A percentile compares a stretch with the other conserved stretches of the same genome.
These are phyloP conservation scores for Chlamydomonas sp. DNA, from an alignment of 139 green algal genomes.

Conservation along the genomic window DNA sequence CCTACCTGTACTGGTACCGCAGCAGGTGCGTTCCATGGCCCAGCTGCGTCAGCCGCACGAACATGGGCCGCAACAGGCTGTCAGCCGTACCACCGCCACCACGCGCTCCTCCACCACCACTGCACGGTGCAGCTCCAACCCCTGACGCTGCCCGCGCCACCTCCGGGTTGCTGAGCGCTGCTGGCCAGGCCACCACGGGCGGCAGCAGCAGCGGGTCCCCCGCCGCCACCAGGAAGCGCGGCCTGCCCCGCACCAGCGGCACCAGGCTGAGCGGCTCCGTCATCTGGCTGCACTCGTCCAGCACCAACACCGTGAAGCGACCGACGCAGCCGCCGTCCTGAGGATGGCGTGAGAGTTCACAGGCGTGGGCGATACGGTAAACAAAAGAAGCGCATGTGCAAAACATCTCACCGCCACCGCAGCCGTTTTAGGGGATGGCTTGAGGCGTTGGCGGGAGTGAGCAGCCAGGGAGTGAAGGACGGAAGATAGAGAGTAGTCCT, in stretches of 20 bases:
- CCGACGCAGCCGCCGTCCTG: not conserved
- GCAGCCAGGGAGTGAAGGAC: too few relatives aligned
- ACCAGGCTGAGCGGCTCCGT: conserved; percentile 84
- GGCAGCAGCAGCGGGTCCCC: conserved; percentile 90
- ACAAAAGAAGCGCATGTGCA: too few relatives aligned
- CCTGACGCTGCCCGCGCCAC: not conserved
- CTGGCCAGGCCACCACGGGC: conserved; percentile 76
- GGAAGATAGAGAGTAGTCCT: too few relatives aligned
- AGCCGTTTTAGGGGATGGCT: too few relatives aligned
- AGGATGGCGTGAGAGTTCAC: too few relatives aligned
- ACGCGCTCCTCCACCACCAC: not conserved
- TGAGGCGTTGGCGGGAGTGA: too few relatives aligned
- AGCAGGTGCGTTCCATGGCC: conserved; percentile 76
- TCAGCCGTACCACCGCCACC: conserved; percentile 22
- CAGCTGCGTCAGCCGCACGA: conserved; percentile 76
- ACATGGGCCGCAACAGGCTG: conserved; percentile 79
- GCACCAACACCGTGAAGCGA: conserved; percentile 78
- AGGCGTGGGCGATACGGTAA: too few relatives aligned
- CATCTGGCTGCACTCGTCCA: conserved; percentile 90
- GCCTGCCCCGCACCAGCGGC: conserved; percentile 63
- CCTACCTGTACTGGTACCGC: conserved; percentile 76
- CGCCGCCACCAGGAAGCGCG: conserved; percentile 78
- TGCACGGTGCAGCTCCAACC: not conserved
- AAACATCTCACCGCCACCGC: too few relatives aligned
- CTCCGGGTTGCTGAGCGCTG: conserved; percentile 19